Evolutionary conservation across 345 rosid species (phyloP), one percentile per base, ranked within the genome.

Genomic region (Capsella bursapastoris): DNA sequence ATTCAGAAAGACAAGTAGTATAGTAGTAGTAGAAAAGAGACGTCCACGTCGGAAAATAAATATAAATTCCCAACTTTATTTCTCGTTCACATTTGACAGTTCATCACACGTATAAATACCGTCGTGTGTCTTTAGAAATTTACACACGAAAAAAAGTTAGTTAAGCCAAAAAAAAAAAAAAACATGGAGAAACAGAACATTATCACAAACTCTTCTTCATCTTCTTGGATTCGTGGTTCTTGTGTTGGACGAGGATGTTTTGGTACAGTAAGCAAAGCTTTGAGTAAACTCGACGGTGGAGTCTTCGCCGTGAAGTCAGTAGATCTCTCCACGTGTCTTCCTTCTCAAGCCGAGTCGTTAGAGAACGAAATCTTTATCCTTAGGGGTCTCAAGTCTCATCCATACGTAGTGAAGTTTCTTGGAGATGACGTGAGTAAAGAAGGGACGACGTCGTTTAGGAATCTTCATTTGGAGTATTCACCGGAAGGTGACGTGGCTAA

Each of bases 301-400:
- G 80, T 82, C 3, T 89, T 89, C 60, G 95, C 89, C 2, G 90
- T 86, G 32, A 89, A 89, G 80, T 87, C 94, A 0, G 86, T 85
- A 12, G 82, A 83, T 40, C 59, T 34, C 44, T 78, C 60, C 76
- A 65, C 86, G 16, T 76, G 81, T 65, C 84, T 70, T 28, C 73
- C 83, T 0, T 2, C 56, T 13, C 90, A 80, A 16, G 64, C 76
- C 3, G 84, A 83, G 69, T 78, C 86, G 2, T 52, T 89, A 15
- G 89, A 87, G 80, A 82, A 83, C 51, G 95, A 89, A 71, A 86
- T 89, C 64, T 55, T 50, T 14, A 73, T 84, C 52, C 90, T 89
- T 27, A 72, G 84, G 14, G 83, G 88, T 0, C 77, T 85, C 53
- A 82, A 31, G 82, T 81, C 79, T 69, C 63, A 70, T 2, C 89